A percentile compares a stretch with the other conserved stretches of the same genome.
Conservation (phyloP, 768 basidiomycete species). For the Boletus insuetus region DNA sequence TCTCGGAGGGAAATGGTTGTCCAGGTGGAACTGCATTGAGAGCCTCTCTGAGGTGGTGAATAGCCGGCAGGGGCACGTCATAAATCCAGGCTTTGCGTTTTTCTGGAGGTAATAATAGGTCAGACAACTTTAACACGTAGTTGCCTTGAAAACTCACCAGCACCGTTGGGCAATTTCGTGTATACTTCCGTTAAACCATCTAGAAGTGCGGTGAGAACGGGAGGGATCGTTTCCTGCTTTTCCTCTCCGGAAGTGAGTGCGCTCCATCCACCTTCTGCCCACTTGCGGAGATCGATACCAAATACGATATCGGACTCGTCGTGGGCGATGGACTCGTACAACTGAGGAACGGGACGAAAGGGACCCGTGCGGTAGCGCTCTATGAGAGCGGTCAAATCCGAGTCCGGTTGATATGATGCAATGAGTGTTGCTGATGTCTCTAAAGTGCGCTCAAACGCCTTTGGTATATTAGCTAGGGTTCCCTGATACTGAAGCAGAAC, state of each 20-base stretch:
- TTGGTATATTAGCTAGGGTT: slow-evolving; percentile 69
- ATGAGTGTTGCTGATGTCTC: slow-evolving; percentile 75
- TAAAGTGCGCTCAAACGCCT: slow-evolving; percentile 58
- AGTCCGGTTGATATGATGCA: slow-evolving; percentile 84
- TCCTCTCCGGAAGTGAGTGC: slow-evolving; percentile 51
- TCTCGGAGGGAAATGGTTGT: slow-evolving; percentile 47
- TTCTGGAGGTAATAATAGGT: slow-evolving; percentile 42
- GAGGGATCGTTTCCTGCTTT: slow-evolving; percentile 66
- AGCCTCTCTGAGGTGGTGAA: slow-evolving; percentile 83
- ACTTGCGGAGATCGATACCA: slow-evolving; percentile 87
- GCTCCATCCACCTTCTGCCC: slow-evolving; percentile 84
- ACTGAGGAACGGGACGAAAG: slow-evolving; percentile 80
- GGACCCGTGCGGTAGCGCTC: slow-evolving; percentile 93
- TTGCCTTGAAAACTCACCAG: slow-evolving; percentile 42
- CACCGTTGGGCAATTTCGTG: slow-evolving; percentile 54
- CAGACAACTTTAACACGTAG: background rate
- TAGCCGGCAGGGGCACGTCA: slow-evolving; percentile 79
- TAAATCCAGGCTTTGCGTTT: slow-evolving; percentile 93
- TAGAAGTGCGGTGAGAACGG: slow-evolving; percentile 68
- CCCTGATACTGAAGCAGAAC: slow-evolving; percentile 87
- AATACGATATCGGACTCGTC: slow-evolving; percentile 85
- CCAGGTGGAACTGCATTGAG: slow-evolving; percentile 67
- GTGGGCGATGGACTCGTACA: slow-evolving; percentile 84
- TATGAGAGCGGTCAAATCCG: slow-evolving; percentile 81
- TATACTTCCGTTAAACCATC: slow-evolving; percentile 64